phyloP scores from a whole-genome alignment of 371 early-diverging fungal genomes.

The Lichtheimia ramosa region DNA sequence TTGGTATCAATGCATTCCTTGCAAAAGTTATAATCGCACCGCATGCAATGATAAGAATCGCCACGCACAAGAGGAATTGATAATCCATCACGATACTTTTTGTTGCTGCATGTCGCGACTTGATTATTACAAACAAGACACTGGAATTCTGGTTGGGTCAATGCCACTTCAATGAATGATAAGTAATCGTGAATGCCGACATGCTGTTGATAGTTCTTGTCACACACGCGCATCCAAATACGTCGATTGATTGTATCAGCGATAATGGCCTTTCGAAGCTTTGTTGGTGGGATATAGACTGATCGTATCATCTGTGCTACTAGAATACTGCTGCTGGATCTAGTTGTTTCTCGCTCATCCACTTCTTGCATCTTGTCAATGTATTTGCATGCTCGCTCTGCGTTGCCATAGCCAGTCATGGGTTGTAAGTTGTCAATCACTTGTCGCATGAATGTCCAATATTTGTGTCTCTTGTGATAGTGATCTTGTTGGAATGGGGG shows the following conservation, averaged over 20 bases:
- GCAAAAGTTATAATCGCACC: conserved; percentile 7
- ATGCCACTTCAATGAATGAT: conserved; percentile 8
- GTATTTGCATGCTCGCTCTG: not conserved
- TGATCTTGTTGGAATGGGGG: not conserved
- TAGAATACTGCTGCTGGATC: not conserved
- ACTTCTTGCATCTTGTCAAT: not conserved
- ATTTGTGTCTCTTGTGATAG: not conserved
- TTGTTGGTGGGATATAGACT: not conserved
- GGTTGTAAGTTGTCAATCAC: not conserved
- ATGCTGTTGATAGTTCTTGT: not conserved
- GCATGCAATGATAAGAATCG: conserved; percentile 3
- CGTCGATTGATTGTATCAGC: conserved; percentile 9
- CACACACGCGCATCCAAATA: conserved; percentile 6
- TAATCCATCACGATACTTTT: not conserved
- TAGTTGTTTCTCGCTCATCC: not conserved
- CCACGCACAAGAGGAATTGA: conserved; percentile 7
- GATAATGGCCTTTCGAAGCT: not conserved
- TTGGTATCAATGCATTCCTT: too few species aligned
- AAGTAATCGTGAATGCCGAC: conserved; percentile 5
- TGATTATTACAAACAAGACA: conserved; percentile 7
- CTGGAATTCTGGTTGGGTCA: conserved; percentile 12
- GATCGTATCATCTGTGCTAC: not conserved
- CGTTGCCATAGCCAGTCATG: not conserved
- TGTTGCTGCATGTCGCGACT: not conserved
- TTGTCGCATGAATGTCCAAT: not conserved